Percentiles rank a stretch among this genome's conserved stretches.
Evolutionary conservation across 345 rosid genomes (phyloP).

Genomic region (Arabis hirsuta): DNA sequence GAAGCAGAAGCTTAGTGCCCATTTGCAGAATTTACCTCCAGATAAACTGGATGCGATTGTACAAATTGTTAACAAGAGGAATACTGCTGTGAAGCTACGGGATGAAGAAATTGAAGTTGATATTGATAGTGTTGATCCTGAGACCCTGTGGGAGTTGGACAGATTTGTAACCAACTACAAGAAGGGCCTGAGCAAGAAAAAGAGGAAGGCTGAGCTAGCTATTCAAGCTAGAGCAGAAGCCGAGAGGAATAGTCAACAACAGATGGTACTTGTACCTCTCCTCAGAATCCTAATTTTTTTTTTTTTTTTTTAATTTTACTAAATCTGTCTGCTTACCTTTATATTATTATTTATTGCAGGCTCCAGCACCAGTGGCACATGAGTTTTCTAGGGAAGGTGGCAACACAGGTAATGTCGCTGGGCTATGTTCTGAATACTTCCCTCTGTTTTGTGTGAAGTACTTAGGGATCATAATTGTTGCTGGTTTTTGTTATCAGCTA

Average conservation of each 20-base stretch:
- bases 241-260: conserved; percentile 56
- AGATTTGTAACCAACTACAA: conserved; percentile 95
- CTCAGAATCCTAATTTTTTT: background rate
- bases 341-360: conserved; percentile 49
- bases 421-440: background rate
- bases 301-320: background rate
- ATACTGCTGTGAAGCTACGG: conserved; percentile 71
- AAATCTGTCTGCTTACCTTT: conserved; percentile 4
- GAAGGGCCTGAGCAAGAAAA: conserved; percentile 94
- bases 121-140: conserved; percentile 94
- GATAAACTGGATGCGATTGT: conserved; percentile 96
- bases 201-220: conserved; percentile 95
- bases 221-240: conserved; percentile 78
- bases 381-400: conserved; percentile 60
- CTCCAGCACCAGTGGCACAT: conserved; percentile 49
- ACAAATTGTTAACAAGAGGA: conserved; percentile 92
- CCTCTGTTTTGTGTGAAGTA: conserved; percentile 20
- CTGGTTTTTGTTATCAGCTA: conserved; percentile 49
- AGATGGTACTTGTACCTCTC: conserved; percentile 55
- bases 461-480: conserved; percentile 12
- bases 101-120: conserved; percentile 98
- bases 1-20: conserved; percentile 95
- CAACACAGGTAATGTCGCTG: conserved; percentile 56
- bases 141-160: conserved; percentile 99
- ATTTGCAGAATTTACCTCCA: conserved; percentile 83